Conservation (phyloP, 208 protist species). For the Porcisia deanei region DNA sequence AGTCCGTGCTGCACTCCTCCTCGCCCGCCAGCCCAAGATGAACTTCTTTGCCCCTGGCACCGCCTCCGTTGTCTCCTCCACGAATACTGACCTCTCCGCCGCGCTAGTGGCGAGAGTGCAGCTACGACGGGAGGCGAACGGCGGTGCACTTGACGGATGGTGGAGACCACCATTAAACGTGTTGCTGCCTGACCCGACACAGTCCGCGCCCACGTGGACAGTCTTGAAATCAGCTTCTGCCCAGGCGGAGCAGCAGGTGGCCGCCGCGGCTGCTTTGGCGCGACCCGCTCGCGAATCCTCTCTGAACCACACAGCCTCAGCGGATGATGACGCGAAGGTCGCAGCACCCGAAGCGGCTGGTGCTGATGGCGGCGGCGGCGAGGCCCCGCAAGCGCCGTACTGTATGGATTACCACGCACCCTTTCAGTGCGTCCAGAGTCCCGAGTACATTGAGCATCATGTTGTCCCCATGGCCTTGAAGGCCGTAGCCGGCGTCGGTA, state of each 20-base stretch:
- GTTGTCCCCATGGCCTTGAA: conserved; percentile 16
- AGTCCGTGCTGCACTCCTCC: not conserved
- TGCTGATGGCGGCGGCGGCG: not conserved
- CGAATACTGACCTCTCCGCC: not conserved
- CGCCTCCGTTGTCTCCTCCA: not conserved
- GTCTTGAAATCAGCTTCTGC: conserved; percentile 11
- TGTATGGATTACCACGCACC: conserved; percentile 40
- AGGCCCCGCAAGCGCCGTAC: not conserved
- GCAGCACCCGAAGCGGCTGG: not conserved
- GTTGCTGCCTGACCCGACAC: conserved; percentile 26
- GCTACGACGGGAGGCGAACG: conserved; percentile 3
- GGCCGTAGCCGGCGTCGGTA: conserved; percentile 6
- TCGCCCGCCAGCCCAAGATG: not conserved
- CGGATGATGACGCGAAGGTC: not conserved
- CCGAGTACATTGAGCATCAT: conserved; percentile 21
- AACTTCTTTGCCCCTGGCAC: not conserved
- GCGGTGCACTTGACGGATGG: conserved; percentile 25
- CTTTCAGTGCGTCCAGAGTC: conserved; percentile 31
- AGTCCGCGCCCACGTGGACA: conserved; percentile 9
- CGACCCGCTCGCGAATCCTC: not conserved
- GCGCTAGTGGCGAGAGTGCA: conserved; percentile 7
- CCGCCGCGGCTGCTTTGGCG: conserved; percentile 3
- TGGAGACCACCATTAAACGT: conserved; percentile 33
- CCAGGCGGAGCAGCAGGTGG: conserved; percentile 19
- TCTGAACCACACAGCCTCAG: not conserved